These are phyloP conservation scores for Alternaria gaisen DNA, from an alignment of 2,329 filamentous ascomycete species.

Conservation along the genomic window DNA sequence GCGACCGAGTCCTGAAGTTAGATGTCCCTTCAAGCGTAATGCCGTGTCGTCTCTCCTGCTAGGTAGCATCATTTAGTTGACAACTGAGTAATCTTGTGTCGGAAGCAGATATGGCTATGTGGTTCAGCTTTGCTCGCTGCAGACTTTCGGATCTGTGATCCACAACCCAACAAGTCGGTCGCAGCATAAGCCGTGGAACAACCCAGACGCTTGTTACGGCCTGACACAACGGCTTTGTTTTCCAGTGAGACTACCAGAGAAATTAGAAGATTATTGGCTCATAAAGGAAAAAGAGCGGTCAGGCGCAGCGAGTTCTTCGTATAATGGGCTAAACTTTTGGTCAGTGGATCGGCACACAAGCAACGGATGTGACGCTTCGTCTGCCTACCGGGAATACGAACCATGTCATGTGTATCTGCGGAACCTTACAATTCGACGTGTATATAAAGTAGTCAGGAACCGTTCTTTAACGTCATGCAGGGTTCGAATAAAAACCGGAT, in stretches of 20 bases:
- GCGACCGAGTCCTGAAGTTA: background rate
- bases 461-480: background rate
- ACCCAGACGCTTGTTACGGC: background rate
- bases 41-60: background rate
- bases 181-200: conserved; percentile 2
- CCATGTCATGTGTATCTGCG: background rate
- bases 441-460: background rate
- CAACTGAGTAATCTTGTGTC: background rate
- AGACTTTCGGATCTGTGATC: background rate
- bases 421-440: background rate
- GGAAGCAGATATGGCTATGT: background rate
- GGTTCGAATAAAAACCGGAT: background rate
- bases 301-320: background rate
- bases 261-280: background rate
- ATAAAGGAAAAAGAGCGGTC: background rate
- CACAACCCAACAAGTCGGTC: background rate
- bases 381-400: background rate
- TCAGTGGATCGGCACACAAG: background rate
- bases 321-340: background rate
- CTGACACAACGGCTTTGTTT: background rate
- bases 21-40: background rate
- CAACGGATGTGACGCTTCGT: background rate
- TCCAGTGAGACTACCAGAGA: background rate
- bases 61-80: background rate
- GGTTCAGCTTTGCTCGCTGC: background rate